Percentiles rank a stretch among this genome's conserved stretches.
These are phyloP conservation scores for Leccinum pachyderme DNA, from an alignment of 1,284 basidiomycete genomes.

Conservation along the genomic window DNA sequence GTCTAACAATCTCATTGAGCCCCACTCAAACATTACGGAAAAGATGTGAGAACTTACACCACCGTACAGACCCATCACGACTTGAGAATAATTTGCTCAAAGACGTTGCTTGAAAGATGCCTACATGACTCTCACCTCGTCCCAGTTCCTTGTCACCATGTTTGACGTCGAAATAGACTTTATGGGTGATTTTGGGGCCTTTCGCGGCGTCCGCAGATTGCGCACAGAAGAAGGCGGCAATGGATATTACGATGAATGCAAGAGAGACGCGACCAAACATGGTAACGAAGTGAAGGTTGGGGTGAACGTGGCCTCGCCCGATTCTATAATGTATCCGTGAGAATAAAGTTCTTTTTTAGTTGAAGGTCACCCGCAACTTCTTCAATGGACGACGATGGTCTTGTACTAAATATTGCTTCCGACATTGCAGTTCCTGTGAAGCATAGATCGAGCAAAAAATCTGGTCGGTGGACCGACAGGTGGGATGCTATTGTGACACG, in stretches of 20 bases:
- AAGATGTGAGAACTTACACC: constrained; percentile 43
- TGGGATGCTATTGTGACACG: constrained; percentile 32
- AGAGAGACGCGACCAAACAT: constrained; percentile 65
- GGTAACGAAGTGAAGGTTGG: constrained; percentile 6
- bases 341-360: constrained; percentile 25
- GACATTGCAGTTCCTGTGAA: constrained; percentile 33
- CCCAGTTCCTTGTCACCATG: constrained; percentile 85
- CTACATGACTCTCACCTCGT: constrained; percentile 54
- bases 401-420: constrained; percentile 67
- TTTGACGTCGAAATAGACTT: constrained; percentile 92
- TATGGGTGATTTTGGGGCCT: constrained; percentile 84
- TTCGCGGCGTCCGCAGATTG: constrained; percentile 72
- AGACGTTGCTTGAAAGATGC: neutral
- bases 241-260: constrained; percentile 58
- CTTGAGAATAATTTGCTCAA: constrained; percentile 36
- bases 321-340: constrained; percentile 12
- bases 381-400: constrained; percentile 56
- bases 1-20: constrained; percentile 52
- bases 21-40: neutral
- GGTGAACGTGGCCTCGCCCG: constrained; percentile 23
- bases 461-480: constrained; percentile 86
- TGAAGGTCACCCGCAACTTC: neutral
- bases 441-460: constrained; percentile 48
- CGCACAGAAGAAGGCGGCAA: constrained; percentile 68
- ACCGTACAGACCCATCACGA: constrained; percentile 85